Conservation (phyloP, 2,329 filamentous ascomycete species). For the Ophiognomonia clavigignenti-juglandacearum region DNA sequence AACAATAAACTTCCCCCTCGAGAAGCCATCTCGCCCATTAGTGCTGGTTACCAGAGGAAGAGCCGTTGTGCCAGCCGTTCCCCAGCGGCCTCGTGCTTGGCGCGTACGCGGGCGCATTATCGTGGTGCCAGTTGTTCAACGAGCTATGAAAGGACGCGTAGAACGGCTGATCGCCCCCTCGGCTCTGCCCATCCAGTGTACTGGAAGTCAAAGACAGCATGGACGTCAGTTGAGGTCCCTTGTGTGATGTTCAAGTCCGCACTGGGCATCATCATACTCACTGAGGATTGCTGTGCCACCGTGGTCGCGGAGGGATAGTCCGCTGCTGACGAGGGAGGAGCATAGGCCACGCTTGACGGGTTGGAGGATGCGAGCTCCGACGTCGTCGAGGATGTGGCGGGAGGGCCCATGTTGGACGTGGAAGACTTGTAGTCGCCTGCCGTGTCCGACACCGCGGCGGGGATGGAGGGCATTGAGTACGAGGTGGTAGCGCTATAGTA, state of each 20-base stretch:
- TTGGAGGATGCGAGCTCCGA: constrained; percentile 3
- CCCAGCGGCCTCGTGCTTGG: constrained; percentile 5
- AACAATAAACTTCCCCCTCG: no score
- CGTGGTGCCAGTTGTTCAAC: constrained; percentile 4
- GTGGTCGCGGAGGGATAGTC: constrained; percentile 12
- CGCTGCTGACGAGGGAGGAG: constrained; percentile 2
- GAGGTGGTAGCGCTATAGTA: constrained; percentile 5
- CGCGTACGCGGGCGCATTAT: constrained; percentile 5
- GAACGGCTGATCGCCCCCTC: constrained; percentile 4
- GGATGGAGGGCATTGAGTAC: constrained; percentile 10
- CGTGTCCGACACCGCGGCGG: not conserved
- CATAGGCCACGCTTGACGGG: not conserved
- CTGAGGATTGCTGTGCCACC: constrained; percentile 9
- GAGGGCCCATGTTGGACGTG: constrained; percentile 6
- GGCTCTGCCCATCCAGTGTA: constrained; percentile 6
- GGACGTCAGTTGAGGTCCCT: constrained; percentile 6
- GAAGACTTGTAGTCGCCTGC: constrained; percentile 7
- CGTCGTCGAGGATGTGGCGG: not conserved
- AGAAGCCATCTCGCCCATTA: no score
- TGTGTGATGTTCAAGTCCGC: not conserved
- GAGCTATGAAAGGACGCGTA: constrained; percentile 8
- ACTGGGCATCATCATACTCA: constrained; percentile 7
- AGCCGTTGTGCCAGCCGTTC: constrained; percentile 10
- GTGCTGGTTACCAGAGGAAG: not conserved
- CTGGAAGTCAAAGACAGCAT: constrained; percentile 5